Percentiles rank a stretch among this genome's conserved stretches.
phyloP scores from a whole-genome alignment of 805 yeast species.

The Candida stauntonica region DNA sequence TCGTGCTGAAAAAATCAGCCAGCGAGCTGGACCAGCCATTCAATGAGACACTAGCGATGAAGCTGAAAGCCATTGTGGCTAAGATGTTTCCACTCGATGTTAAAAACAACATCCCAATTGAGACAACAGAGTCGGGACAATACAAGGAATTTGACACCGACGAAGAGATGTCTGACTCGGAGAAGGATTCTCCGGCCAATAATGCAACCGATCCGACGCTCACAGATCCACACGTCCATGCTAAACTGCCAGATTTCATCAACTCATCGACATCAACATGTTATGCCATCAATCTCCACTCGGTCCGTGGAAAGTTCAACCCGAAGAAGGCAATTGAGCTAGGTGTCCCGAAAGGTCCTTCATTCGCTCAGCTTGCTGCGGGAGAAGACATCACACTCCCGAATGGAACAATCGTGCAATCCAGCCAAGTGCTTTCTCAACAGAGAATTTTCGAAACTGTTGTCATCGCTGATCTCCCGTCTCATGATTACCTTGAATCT shows the following conservation, averaged over 20 bases:
- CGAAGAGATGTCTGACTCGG: neutral
- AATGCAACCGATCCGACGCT: conserved; percentile 32
- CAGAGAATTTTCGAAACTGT: conserved; percentile 54
- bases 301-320: conserved; percentile 74
- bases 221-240: conserved; percentile 33
- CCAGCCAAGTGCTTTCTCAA: conserved; percentile 71
- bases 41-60: neutral
- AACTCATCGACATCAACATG: conserved; percentile 41
- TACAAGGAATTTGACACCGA: conserved; percentile 14
- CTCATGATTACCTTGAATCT: conserved; percentile 37
- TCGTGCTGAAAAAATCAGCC: conserved; percentile 7
- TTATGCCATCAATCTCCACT: conserved; percentile 62
- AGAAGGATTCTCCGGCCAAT: neutral
- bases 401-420: conserved; percentile 53
- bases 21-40: conserved; percentile 6
- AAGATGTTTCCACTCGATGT: conserved; percentile 57
- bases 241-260: conserved; percentile 29
- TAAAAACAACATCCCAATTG: conserved; percentile 32
- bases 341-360: conserved; percentile 64
- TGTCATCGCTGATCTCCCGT: conserved; percentile 72
- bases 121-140: conserved; percentile 21
- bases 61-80: conserved; percentile 31
- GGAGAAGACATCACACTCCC: conserved; percentile 55
- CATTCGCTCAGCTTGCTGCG: conserved; percentile 53
- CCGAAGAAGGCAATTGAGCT: conserved; percentile 59